A percentile compares a stretch with the other conserved stretches of the same genome.
phyloP scores from a whole-genome alignment of 768 basidiomycete species.

The Macrocybe gigantea region DNA sequence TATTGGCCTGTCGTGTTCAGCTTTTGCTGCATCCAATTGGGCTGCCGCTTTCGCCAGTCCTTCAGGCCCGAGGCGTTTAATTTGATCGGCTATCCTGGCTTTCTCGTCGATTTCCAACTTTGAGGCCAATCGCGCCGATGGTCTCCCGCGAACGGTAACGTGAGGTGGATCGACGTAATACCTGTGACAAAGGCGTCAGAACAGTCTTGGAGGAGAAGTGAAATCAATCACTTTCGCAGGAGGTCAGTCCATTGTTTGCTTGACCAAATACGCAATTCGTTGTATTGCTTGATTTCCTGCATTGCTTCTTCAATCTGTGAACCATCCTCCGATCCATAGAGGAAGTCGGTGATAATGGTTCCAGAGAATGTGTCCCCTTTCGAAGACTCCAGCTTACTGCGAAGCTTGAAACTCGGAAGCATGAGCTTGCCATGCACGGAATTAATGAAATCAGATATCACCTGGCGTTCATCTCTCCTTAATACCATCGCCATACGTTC shows the following conservation, averaged over 20 bases:
- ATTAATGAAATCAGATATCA: constrained; percentile 17
- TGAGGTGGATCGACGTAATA: constrained; percentile 73
- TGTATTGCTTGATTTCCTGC: constrained; percentile 75
- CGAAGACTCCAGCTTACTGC: constrained; percentile 76
- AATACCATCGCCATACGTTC: constrained; percentile 83
- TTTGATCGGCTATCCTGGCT: constrained; percentile 64
- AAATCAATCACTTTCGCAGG: constrained; percentile 52
- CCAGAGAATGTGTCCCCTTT: constrained; percentile 78
- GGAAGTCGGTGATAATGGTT: constrained; percentile 73
- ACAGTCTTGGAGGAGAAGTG: constrained; percentile 3
- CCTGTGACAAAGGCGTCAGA: constrained; percentile 30
- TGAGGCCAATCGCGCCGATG: constrained; percentile 78
- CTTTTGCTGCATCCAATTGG: constrained; percentile 76
- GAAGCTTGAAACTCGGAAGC: constrained; percentile 41
- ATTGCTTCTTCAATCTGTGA: constrained; percentile 67
- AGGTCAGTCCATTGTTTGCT: constrained; percentile 72
- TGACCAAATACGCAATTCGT: constrained; percentile 63
- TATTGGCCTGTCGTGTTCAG: constrained; percentile 78
- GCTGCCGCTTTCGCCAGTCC: constrained; percentile 69
- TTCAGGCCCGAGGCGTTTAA: constrained; percentile 65
- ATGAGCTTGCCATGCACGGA: no score
- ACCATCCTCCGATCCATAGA: constrained; percentile 83
- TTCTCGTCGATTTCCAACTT: constrained; percentile 80
- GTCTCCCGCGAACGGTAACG: constrained; percentile 79
- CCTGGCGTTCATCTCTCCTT: constrained; percentile 83